Evolutionary conservation across 106 monocot genomes (phyloP), one percentile per base, ranked within the genome.

Genomic region (Allium sativum): DNA sequence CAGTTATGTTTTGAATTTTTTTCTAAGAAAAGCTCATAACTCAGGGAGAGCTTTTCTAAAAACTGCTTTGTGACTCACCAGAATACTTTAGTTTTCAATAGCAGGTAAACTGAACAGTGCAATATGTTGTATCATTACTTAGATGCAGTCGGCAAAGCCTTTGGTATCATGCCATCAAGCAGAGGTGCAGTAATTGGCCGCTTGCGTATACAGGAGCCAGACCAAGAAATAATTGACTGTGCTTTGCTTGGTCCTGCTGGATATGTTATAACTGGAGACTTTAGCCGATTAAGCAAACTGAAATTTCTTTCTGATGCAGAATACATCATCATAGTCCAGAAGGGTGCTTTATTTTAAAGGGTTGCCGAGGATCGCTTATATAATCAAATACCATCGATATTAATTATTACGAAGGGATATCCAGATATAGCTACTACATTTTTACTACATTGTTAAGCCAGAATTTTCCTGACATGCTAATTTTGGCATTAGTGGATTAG

Each of bases 261-360:
- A 48, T 68, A 82, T 82, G 75, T 76, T 45, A 85, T 96, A 68
- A 87, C 79, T 74, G 96, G 90, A 65, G 96, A 96, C 67, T 61
- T 96, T 40, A 75, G 75, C 74, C 9, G 68, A 47, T 56, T 96
- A 62, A 74, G 59, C 56, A 84, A 78, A 45, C 68, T 91, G 56
- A 44, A 55, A 47, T 82, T 96, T 20, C 58, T 45, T 53, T 96
- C 90, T 22, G 96, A 96, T 78, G 90, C 96, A 45, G 84, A 87
- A 45, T 96, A 91, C 65, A 84, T 91, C 61, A 81, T 96, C 53
- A 48, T 96, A 44, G 58, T 96, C 56, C 90, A 96, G 82, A 96
- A 96, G 91, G 96, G 91, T 78, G 96, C 91, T 1, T 80, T 98
- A 69, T 98, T 98, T 68, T 91, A 98, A 52, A 84, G 96, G 66